Percentiles rank a stretch among this genome's conserved stretches.
phyloP scores from a whole-genome alignment of 768 basidiomycete genomes.

The Trametes meyenii region DNA sequence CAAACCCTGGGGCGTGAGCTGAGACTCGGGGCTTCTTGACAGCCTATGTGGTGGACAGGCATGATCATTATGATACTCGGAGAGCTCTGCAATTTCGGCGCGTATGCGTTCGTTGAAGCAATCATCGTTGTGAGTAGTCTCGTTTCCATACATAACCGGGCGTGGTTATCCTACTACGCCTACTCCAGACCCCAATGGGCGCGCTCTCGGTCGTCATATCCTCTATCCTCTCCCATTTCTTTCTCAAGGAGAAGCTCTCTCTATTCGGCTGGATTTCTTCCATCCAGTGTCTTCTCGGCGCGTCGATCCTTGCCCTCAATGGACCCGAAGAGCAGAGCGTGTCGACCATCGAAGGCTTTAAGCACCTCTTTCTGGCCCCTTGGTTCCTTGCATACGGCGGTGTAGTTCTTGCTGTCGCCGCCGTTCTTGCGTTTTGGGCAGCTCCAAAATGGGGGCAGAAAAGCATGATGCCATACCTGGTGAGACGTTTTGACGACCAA shows the following conservation, averaged over 20 bases:
- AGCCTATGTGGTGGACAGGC: constrained; percentile 55
- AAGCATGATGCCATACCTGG: constrained; percentile 82
- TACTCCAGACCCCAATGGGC: constrained; percentile 79
- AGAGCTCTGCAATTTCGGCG: constrained; percentile 39
- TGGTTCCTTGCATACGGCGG: constrained; percentile 75
- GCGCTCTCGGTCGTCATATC: constrained; percentile 93
- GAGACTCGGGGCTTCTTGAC: not conserved
- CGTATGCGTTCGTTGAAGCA: constrained; percentile 86
- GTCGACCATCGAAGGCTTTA: constrained; percentile 66
- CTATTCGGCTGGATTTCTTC: constrained; percentile 97
- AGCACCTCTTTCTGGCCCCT: constrained; percentile 74
- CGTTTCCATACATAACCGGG: not conserved
- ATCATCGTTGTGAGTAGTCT: constrained; percentile 72
- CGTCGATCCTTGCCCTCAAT: constrained; percentile 85
- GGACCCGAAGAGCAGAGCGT: constrained; percentile 73
- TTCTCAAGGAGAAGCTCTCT: constrained; percentile 86
- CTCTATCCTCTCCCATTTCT: constrained; percentile 85
- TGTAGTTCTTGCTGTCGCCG: constrained; percentile 58
- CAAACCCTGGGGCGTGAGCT: not conserved
- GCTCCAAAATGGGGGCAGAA: constrained; percentile 85
- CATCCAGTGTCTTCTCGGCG: constrained; percentile 82
- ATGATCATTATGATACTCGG: constrained; percentile 46
- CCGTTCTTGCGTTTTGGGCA: constrained; percentile 74
- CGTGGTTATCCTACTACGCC: not conserved
- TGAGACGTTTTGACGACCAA: not conserved